A percentile compares a stretch with the other conserved stretches of the same genome.
These are phyloP conservation scores for Pleochaeta shiraiana DNA, from an alignment of 2,329 filamentous ascomycete species.

Conservation along the genomic window DNA sequence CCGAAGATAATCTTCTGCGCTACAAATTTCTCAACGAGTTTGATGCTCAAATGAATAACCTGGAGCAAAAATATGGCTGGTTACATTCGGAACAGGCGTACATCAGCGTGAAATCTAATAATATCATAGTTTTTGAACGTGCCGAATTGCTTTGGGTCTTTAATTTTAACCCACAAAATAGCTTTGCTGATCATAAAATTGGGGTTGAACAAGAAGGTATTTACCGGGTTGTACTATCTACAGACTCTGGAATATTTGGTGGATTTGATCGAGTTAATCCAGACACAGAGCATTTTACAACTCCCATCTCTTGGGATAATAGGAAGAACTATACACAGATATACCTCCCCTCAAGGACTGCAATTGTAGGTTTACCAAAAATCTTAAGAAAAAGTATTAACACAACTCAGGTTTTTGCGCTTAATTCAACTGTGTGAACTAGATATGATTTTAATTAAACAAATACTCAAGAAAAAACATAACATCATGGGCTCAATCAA, in stretches of 20 bases:
- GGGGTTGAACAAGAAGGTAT: slow-evolving; percentile 70
- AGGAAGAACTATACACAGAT: slow-evolving; percentile 81
- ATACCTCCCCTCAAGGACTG: slow-evolving; percentile 69
- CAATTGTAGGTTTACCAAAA: slow-evolving; percentile 37
- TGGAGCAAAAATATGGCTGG: slow-evolving; percentile 83
- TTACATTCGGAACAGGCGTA: slow-evolving; percentile 69
- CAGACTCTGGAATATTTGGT: slow-evolving; percentile 56
- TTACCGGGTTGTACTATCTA: slow-evolving; percentile 69
- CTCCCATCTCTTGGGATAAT: slow-evolving; percentile 72
- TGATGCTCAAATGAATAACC: slow-evolving; percentile 74
- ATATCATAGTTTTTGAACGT: slow-evolving; percentile 88
- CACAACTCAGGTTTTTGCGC: slow-evolving; percentile 17
- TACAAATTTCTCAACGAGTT: slow-evolving; percentile 90
- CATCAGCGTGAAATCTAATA: slow-evolving; percentile 80
- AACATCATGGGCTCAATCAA: no score
- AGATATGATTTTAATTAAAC: neutral
- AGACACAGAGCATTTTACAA: slow-evolving; percentile 78
- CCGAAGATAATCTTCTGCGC: slow-evolving; percentile 64
- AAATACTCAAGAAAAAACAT: neutral
- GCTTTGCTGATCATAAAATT: slow-evolving; percentile 81
- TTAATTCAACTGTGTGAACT: slow-evolving; percentile 18
- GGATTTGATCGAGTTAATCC: slow-evolving; percentile 60
- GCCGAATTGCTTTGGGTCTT: slow-evolving; percentile 83
- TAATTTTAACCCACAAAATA: slow-evolving; percentile 76
- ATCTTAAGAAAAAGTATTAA: slow-evolving; percentile 5